Evolutionary conservation across 2,329 filamentous ascomycete species (phyloP), one percentile per base, ranked within the genome.

Genomic region (Coniochaeta sp.): DNA sequence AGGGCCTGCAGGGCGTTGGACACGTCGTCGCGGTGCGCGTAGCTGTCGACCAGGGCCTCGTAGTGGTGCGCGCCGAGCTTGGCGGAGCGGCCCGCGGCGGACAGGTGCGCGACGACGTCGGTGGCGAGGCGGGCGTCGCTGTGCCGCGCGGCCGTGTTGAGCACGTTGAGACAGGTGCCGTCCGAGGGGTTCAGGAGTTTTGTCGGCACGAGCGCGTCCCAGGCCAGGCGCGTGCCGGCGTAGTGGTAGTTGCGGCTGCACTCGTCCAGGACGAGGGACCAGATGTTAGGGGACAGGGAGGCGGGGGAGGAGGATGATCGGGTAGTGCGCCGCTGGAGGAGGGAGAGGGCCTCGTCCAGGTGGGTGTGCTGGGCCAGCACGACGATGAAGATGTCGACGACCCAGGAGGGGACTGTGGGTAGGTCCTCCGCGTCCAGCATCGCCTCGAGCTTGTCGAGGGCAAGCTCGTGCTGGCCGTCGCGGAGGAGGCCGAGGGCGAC

Each of bases 381-480:
- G 69, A 90, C 89, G 59, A 92, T 81, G 58, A 93, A 86, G 62
- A 93, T 82, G 67, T 93, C 89, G 68, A 88, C 88, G 8, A 96
- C 78, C 92, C 92, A 97, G 0, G 78, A 69, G 32, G 88, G 81
- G 4, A 93, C 74, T n/a, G n/a, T n/a, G 2, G 66, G 67, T 1
- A 83, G 76, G 2, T 79, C 77, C 56, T 79, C 77, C 56, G 83
- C 78, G 58, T 78, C 74, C 47, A 84, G 76, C 81, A 96, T 84
- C 24, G 82, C 75, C 40, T 90, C 87, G 47, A 96, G 73, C 65
- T 84, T 84, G 58, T 83, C 79, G 61, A 96, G 77, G 1, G 91
- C 93, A 63, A 93, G 77, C 74, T 98, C 95, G 63, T 91, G 87
- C 67, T 96, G 89, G 0, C 86, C 84, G 66, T 97, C 93, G 22